Percentiles rank a stretch among this genome's conserved stretches.
phyloP scores from a whole-genome alignment of 2,329 filamentous ascomycete genomes.

The Trichoderma citrinoviride region DNA sequence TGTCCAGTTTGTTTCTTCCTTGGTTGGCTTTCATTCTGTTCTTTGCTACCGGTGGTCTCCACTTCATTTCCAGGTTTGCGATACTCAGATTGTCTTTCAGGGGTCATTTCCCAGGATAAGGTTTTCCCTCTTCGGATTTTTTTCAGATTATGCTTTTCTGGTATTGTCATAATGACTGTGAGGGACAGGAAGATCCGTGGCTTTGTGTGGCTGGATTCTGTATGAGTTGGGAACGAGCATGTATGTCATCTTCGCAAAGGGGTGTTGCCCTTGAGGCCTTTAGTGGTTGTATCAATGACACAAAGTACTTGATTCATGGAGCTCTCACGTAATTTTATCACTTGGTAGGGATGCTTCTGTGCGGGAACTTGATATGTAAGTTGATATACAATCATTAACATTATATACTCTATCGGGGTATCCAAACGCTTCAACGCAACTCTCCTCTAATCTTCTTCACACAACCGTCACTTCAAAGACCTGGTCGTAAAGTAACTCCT shows the following conservation, averaged over 20 bases:
- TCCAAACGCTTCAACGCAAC: slow-evolving; percentile 7
- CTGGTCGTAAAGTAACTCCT: slow-evolving; percentile 51
- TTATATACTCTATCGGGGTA: slow-evolving; percentile 17
- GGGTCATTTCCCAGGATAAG: neutral
- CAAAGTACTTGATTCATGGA: too few relatives aligned
- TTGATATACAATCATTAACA: slow-evolving; percentile 6
- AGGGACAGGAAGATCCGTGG: neutral
- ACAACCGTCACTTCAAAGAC: slow-evolving; percentile 29
- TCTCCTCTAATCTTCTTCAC: neutral
- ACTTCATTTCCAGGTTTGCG: neutral
- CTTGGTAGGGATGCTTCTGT: neutral
- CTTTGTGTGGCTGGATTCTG: neutral
- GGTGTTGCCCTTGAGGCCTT: neutral
- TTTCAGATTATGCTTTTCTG: neutral
- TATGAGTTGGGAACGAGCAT: neutral
- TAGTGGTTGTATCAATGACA: neutral
- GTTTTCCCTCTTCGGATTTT: neutral
- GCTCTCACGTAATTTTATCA: neutral
- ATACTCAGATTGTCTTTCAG: neutral
- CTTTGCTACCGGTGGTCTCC: neutral
- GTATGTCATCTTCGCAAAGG: neutral
- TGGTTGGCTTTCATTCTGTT: neutral
- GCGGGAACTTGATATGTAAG: neutral
- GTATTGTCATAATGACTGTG: neutral
- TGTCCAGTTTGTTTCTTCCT: neutral